Conservation (phyloP, 495 filamentous ascomycete species). For the Tetracladium marchalianum region DNA sequence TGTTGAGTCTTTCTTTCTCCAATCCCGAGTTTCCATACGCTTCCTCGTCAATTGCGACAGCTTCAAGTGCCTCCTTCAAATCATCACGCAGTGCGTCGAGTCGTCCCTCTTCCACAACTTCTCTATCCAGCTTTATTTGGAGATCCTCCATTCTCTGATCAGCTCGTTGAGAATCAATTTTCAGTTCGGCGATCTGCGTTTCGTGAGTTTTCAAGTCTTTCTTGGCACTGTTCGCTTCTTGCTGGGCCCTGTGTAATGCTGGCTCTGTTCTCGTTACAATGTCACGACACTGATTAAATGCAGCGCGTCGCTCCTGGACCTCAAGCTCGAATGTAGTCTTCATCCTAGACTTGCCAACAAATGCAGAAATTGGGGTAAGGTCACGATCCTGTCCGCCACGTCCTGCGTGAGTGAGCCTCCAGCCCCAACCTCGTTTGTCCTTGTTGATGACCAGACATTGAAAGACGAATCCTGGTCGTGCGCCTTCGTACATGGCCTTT, state of each 20-base stretch:
- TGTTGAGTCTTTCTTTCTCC: slow-evolving; percentile 40
- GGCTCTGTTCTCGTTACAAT: slow-evolving; percentile 5
- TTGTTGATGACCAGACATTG: slow-evolving; percentile 56
- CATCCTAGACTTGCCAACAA: slow-evolving; percentile 53
- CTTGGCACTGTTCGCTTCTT: slow-evolving; percentile 31
- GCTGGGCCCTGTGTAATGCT: slow-evolving; percentile 23
- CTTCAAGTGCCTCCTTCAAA: slow-evolving; percentile 35
- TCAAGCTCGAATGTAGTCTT: slow-evolving; percentile 66
- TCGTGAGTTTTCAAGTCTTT: slow-evolving; percentile 17
- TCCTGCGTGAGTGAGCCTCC: slow-evolving; percentile 42
- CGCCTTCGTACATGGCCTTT: slow-evolving; percentile 55
- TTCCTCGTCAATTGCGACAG: slow-evolving; percentile 32
- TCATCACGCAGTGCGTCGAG: slow-evolving; percentile 45
- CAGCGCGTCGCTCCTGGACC: slow-evolving; percentile 40
- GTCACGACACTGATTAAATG: slow-evolving; percentile 11
- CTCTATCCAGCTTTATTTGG: slow-evolving; percentile 47
- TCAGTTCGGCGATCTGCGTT: slow-evolving; percentile 25
- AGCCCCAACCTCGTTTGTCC: slow-evolving; percentile 47
- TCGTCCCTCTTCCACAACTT: slow-evolving; percentile 48
- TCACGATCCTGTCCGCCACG: slow-evolving; percentile 36
- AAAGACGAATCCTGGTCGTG: slow-evolving; percentile 57
- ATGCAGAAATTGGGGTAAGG: slow-evolving; percentile 44
- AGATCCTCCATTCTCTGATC: slow-evolving; percentile 48
- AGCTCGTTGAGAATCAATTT: slow-evolving; percentile 45
- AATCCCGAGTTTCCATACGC: slow-evolving; percentile 41